Evolutionary conservation across 2,329 filamentous ascomycete species (phyloP).

Genomic region (Cladosporium halotolerans): DNA sequence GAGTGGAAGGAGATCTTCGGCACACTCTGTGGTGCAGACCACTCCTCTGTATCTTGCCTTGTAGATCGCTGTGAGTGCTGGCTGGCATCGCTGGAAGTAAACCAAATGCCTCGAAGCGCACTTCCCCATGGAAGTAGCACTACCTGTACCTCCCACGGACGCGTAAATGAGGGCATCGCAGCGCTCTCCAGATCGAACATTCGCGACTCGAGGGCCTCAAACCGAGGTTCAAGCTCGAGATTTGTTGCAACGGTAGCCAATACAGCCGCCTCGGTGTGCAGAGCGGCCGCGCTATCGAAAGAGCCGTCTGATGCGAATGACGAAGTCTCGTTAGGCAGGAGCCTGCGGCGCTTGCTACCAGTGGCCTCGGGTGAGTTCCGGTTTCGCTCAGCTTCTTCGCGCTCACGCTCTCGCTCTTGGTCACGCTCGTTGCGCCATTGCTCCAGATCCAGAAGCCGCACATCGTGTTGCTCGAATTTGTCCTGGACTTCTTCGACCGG

Average conservation of each 20-base stretch:
- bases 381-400: constrained; percentile 22
- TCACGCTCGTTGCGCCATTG: constrained; percentile 35
- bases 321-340: constrained; percentile 27
- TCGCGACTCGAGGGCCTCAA: constrained; percentile 44
- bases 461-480: constrained; percentile 59
- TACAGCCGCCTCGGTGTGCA: constrained; percentile 29
- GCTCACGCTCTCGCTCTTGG: constrained; percentile 21
- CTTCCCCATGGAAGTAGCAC: constrained; percentile 65
- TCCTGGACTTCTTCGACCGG: constrained; percentile 65
- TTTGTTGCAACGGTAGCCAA: constrained; percentile 29
- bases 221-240: constrained; percentile 36
- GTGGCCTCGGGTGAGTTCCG: constrained; percentile 20
- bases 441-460: constrained; percentile 64
- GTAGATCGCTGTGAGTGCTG: constrained; percentile 29
- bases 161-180: constrained; percentile 52
- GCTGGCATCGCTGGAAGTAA: constrained; percentile 35
- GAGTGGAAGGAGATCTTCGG: constrained; percentile 23
- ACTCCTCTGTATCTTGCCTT: constrained; percentile 42
- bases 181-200: constrained; percentile 51
- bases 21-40: constrained; percentile 33
- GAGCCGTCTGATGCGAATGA: constrained; percentile 38
- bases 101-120: constrained; percentile 50
- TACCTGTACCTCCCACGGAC: constrained; percentile 70
- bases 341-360: constrained; percentile 28
- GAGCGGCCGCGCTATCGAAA: constrained; percentile 30